A percentile compares a stretch with the other conserved stretches of the same genome.
Evolutionary conservation across 176 grass and related monocot species (phyloP).

Genomic region (Musa itinerans): DNA sequence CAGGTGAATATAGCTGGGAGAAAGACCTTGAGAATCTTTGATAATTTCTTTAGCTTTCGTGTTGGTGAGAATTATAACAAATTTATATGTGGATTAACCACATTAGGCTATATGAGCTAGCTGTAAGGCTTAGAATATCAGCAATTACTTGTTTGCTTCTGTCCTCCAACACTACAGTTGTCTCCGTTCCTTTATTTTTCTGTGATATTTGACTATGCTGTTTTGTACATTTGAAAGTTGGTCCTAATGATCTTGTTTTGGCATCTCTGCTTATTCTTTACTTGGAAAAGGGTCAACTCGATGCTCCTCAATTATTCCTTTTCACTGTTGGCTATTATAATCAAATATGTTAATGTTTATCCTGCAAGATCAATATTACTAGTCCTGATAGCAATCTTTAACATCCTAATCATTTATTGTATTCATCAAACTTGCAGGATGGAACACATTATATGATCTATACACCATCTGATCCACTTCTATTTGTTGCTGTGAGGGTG

Average conservation of each 20-base stretch:
- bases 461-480: conserved; percentile 85
- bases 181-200: background rate
- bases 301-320: too few species aligned
- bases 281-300: too few species aligned
- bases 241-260: too few species aligned
- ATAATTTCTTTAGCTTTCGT: background rate
- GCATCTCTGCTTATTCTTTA: too few species aligned
- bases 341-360: too few species aligned
- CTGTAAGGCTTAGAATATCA: background rate
- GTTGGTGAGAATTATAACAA: background rate
- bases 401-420: conserved; percentile 7
- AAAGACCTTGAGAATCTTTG: background rate
- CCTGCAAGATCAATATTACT: background rate
- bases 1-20: too few species aligned
- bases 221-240: background rate
- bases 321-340: too few species aligned
- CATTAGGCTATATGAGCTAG: background rate
- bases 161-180: background rate
- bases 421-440: conserved; percentile 42
- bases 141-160: background rate
- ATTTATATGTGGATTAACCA: background rate
- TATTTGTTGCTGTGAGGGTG: conserved; percentile 77
- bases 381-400: background rate
- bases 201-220: background rate
- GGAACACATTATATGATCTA: conserved; percentile 94